Conservation (phyloP, 2,329 filamentous ascomycete species). For the Fusarium sp. region DNA sequence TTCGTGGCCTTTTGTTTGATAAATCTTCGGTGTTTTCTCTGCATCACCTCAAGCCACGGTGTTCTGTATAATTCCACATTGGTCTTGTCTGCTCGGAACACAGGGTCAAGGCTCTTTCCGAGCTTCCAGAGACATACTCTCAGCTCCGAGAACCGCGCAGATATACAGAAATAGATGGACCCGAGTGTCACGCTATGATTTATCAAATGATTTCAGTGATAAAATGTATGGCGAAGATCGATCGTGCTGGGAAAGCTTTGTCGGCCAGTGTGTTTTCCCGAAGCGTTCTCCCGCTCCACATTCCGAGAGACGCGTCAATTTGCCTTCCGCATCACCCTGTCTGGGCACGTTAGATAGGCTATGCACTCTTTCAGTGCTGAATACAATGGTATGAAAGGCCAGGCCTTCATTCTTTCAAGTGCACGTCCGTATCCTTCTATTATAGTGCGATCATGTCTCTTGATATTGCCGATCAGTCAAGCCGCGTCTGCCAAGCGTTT, state of each 20-base stretch:
- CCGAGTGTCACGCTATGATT: neutral
- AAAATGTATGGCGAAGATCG: rapidly evolving
- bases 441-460: neutral
- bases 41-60: too few species aligned
- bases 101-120: neutral
- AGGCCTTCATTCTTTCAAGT: too few species aligned
- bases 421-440: rapidly evolving
- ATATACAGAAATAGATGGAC: too few species aligned
- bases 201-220: rapidly evolving
- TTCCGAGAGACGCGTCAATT: neutral
- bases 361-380: too few species aligned
- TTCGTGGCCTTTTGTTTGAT: neutral
- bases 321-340: neutral
- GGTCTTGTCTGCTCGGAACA: neutral
- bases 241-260: neutral
- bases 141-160: too few species aligned
- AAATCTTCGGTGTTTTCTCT: neutral
- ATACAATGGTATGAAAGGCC: rapidly evolving
- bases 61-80: neutral
- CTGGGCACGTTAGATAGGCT: too few species aligned
- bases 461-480: too few species aligned
- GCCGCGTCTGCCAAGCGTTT: neutral
- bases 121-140: too few species aligned
- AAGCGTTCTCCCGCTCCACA: too few species aligned
- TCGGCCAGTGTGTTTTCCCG: neutral